These are phyloP conservation scores for Drosera spatulata DNA, from an alignment of 179 eudicot species.

Conservation along the genomic window DNA sequence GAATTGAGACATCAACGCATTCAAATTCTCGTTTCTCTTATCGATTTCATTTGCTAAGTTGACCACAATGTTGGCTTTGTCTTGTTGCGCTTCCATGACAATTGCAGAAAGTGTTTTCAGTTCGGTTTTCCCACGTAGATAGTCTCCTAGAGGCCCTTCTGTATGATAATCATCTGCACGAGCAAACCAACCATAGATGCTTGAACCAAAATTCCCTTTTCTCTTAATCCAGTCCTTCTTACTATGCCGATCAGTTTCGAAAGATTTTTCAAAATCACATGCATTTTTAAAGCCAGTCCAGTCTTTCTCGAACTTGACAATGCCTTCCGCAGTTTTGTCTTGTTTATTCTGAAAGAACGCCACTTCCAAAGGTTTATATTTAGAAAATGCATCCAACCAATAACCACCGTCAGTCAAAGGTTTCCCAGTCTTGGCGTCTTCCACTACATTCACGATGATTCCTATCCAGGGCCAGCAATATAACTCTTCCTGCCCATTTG, in stretches of 20 bases:
- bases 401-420: conserved; percentile 13
- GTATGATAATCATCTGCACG: conserved; percentile 38
- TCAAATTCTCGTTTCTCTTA: conserved; percentile 24
- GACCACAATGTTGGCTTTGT: conserved; percentile 19
- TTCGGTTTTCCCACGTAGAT: conserved; percentile 36
- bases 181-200: conserved; percentile 57
- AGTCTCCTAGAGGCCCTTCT: conserved; percentile 35
- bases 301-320: conserved; percentile 38
- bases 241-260: conserved; percentile 34
- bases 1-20: conserved; percentile 29
- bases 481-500: conserved; percentile 14
- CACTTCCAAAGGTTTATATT: conserved; percentile 31
- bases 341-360: conserved; percentile 21
- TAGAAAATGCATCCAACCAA: conserved; percentile 17
- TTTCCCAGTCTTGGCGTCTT: conserved; percentile 10
- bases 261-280: conserved; percentile 38
- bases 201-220: conserved; percentile 16
- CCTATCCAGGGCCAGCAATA: conserved; percentile 66
- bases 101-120: conserved; percentile 34
- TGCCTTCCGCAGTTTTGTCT: conserved; percentile 21
- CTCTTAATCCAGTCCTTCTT: conserved; percentile 33
- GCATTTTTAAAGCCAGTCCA: conserved; percentile 54
- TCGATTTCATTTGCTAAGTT: conserved; percentile 36
- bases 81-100: conserved; percentile 28
- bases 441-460: conserved; percentile 36